Base-by-base conservation (phyloP, 345 rosid genomes). In the Reutealis trisperma region DNA sequence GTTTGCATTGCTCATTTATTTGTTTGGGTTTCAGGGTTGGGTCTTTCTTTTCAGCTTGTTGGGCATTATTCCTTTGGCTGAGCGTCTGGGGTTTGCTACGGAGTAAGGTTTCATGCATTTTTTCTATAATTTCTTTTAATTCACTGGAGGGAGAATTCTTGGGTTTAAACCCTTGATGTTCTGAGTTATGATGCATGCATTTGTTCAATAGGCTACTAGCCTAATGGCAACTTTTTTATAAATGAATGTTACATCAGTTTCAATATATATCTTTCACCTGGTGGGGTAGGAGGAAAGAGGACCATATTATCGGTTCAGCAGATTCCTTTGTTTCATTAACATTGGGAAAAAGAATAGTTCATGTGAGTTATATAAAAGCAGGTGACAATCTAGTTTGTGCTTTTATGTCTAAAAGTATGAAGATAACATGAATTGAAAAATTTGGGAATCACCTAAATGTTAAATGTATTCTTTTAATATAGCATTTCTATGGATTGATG, bases 11-110 rank as follows among this genome's bases (percentile, higher is more conserved):
- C 49, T 30, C 0, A 5, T 30, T 51, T 51, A 8, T 47, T 60
- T 18, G 30, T 45, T 15, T 70, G 30, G 71, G 67, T 79, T 77
- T 72, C 76, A 86, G 89, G 81, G 85, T 24, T 75, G 80, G 84
- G 87, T 88, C 65, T 88, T 88, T 80, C 74, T 88, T 80, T 70
- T 80, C 73, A 83, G 87, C 64, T 79, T 86, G 79, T 70, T 88
- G 67, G 91, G 89, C 55, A 88, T 84, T 67, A 82, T 81, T 37
- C 91, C 91, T 41, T 74, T 88, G 58, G 89, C 91, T 3, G 91
- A 88, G 83, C 84, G 88, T 55, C 78, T 88, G 74, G 89, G 91
- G 59, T 88, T 77, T 80, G 85, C 82, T 5, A 88, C 89, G 14
- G 89, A 86, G 88, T 86, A 81, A 71, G 89, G 37, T 59, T 68